phyloP scores from a whole-genome alignment of 345 rosid species.

The Cardamine resedifolia region DNA sequence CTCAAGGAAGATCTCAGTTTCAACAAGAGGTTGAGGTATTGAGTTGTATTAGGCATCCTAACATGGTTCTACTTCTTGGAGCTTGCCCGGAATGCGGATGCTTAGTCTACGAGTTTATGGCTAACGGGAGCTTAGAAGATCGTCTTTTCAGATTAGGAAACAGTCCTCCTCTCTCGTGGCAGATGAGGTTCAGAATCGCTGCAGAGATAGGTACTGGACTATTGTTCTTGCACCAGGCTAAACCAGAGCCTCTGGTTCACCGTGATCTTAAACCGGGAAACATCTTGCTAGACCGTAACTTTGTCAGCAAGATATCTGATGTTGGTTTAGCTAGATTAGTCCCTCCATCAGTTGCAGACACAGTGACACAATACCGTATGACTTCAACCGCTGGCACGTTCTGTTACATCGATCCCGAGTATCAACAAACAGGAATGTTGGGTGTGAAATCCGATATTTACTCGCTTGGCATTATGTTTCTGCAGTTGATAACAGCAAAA shows the following conservation, averaged over 20 bases:
- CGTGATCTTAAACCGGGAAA: slow-evolving; percentile 92
- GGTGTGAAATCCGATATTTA: slow-evolving; percentile 84
- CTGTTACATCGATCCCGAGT: slow-evolving; percentile 92
- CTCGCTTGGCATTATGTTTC: slow-evolving; percentile 77
- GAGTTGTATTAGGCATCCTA: slow-evolving; percentile 90
- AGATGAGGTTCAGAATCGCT: slow-evolving; percentile 69
- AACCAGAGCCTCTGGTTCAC: slow-evolving; percentile 90
- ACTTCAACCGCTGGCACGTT: slow-evolving; percentile 93
- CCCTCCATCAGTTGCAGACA: slow-evolving; percentile 81
- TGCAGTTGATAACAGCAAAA: slow-evolving; percentile 71
- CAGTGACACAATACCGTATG: slow-evolving; percentile 82
- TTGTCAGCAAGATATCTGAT: slow-evolving; percentile 86
- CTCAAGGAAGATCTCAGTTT: slow-evolving; percentile 95
- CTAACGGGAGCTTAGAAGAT: slow-evolving; percentile 88
- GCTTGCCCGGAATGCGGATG: slow-evolving; percentile 92
- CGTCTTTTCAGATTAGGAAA: slow-evolving; percentile 64
- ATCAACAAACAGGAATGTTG: slow-evolving; percentile 93
- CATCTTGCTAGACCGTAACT: slow-evolving; percentile 83
- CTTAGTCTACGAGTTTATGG: slow-evolving; percentile 88
- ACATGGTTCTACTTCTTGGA: slow-evolving; percentile 90
- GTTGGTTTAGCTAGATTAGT: slow-evolving; percentile 91
- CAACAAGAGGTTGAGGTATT: slow-evolving; percentile 92
- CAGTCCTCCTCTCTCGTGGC: slow-evolving; percentile 72
- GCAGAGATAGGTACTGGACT: slow-evolving; percentile 81
- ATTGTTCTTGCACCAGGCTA: slow-evolving; percentile 83